phyloP scores from a whole-genome alignment of 768 basidiomycete species.

The Auriscalpium microsporum region DNA sequence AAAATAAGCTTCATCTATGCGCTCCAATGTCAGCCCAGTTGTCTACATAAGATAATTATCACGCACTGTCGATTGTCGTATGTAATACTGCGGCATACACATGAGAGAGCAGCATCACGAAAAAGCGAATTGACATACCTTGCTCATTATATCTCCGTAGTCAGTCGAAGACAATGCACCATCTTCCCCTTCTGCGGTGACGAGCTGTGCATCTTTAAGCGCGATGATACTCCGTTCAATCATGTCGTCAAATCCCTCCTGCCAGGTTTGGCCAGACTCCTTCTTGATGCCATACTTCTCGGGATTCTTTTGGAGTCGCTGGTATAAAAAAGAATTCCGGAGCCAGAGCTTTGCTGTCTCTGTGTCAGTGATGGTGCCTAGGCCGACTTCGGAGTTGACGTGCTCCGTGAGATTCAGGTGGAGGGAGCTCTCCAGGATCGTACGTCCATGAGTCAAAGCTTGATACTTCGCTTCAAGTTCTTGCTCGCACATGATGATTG shows the following conservation, averaged over 20 bases:
- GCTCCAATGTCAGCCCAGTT: background rate
- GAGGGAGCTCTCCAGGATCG: constrained; percentile 76
- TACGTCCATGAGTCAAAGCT: constrained; percentile 58
- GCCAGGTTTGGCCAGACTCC: constrained; percentile 50
- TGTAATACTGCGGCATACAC: constrained; percentile 51
- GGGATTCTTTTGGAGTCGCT: constrained; percentile 81
- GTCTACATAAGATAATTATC: constrained; percentile 1
- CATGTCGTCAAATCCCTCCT: constrained; percentile 62
- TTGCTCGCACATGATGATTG: constrained; percentile 74
- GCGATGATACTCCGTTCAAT: constrained; percentile 56
- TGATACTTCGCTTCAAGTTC: constrained; percentile 67
- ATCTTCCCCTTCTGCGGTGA: constrained; percentile 34
- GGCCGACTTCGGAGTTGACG: constrained; percentile 86
- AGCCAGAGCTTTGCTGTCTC: constrained; percentile 77
- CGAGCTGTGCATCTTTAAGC: constrained; percentile 53
- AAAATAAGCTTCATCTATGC: constrained; percentile 62
- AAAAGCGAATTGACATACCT: constrained; percentile 31
- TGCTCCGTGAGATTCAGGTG: constrained; percentile 83
- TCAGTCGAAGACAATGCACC: constrained; percentile 52
- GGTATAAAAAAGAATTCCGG: constrained; percentile 76
- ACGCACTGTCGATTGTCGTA: constrained; percentile 58
- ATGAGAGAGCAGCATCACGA: background rate
- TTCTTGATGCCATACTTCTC: constrained; percentile 61
- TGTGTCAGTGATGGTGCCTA: constrained; percentile 70
- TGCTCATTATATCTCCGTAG: constrained; percentile 83